Percentiles rank a stretch among this genome's conserved stretches.
Evolutionary conservation across 352 stramenopile genomes (phyloP).

Genomic region (Phytophthora sp.): DNA sequence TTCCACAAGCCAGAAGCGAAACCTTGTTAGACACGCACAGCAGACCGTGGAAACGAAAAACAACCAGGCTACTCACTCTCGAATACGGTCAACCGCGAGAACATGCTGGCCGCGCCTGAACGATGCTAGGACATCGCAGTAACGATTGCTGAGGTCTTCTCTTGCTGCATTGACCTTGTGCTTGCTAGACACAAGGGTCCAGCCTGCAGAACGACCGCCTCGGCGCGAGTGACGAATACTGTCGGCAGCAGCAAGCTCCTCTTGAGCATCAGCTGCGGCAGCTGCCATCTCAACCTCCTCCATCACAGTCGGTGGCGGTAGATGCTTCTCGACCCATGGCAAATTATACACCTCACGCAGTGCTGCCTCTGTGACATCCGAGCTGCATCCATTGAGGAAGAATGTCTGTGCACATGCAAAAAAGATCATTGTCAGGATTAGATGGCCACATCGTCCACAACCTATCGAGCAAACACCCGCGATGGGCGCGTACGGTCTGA

Average conservation of each 20-base stretch:
- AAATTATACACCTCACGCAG: conserved; percentile 71
- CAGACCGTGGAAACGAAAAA: not conserved
- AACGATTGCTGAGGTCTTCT: conserved; percentile 63
- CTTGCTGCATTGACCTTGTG: conserved; percentile 59
- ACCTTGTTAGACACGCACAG: not conserved
- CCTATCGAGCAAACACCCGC: not conserved
- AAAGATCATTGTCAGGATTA: conserved; percentile 11
- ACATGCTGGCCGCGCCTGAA: conserved; percentile 64
- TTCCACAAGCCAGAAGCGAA: conserved; percentile 1
- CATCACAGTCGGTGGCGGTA: conserved; percentile 5
- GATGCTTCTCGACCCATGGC: conserved; percentile 32
- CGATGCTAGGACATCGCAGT: conserved; percentile 58
- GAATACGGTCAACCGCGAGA: conserved; percentile 57
- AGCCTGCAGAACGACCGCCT: conserved; percentile 26
- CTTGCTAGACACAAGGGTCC: conserved; percentile 60
- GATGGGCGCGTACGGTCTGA: conserved; percentile 44
- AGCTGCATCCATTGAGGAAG: conserved; percentile 69
- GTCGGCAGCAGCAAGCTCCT: conserved; percentile 20
- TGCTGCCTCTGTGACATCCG: conserved; percentile 65
- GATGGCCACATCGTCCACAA: not conserved
- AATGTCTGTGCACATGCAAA: conserved; percentile 55
- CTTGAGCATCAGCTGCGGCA: conserved; percentile 22
- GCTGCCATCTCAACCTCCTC: conserved; percentile 40
- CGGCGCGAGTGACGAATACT: conserved; percentile 2
- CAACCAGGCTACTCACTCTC: conserved; percentile 55